Evolutionary conservation across 495 filamentous ascomycete species (phyloP), one percentile per base, ranked within the genome.

Genomic region (Aspergillus incahuasiensis): DNA sequence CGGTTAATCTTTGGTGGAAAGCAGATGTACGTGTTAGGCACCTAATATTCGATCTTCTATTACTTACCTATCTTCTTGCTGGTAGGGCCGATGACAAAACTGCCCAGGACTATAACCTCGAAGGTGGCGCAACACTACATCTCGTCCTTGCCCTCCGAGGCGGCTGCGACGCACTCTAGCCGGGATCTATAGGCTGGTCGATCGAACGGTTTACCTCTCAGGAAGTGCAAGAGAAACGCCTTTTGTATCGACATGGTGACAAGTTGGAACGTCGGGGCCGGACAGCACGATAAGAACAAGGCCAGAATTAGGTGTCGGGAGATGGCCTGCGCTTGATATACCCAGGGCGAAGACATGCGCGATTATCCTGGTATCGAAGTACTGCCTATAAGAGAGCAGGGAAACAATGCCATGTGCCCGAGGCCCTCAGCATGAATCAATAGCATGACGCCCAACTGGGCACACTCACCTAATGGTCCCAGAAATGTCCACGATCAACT

Each of bases 1-100:
- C 86, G 95, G 34, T 75, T 98, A 48, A 98, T 98, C 67, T 97
- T 84, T 65, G 91, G 91, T 42, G 94, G 94, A 58, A 98, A 98
- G 74, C 94, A 98, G 67, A 96, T 98, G 94, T 97, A 77, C 48
- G 83, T 71, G 32, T 12, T 2, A 35, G 15, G 22, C 35, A 16
- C 43, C 20, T 39, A 21, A 35, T 4, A 49, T 43, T 20, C 41
- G 12, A 24, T n/a, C 2, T 21, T 34, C 1, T n/a, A 16, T 49
- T 8, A 22, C 49, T 40, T 61, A 46, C 58, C 21, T 47, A 0
- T 30, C 62, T 48, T 25, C 43, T 47, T 48, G 34, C 21, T 32
- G 16, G 58, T 57, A 97, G 92, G 90, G 82, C 84, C 68, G 94
- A 98, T 66, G 92, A 95, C 63, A 92, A 90, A 74, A 90, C 84